Base-by-base conservation (phyloP, 1,284 basidiomycete species). In the Boletus mariae region DNA sequence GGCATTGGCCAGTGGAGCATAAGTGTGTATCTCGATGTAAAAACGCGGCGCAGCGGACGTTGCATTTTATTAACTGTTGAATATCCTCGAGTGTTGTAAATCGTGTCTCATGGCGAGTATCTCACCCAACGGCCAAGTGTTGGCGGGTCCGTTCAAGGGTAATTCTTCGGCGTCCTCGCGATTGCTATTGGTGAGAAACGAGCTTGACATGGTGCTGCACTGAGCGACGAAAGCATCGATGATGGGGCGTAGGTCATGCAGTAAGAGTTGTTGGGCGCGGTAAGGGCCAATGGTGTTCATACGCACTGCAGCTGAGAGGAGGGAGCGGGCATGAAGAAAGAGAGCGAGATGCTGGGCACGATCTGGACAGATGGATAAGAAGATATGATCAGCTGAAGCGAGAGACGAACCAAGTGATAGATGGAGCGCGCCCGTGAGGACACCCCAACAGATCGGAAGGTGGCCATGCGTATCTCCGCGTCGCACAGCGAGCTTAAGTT, bases 41-140 rank as follows among this genome's bases (percentile, higher is more conserved):
- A 57, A 53, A 40, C 41, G 31, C 25, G 41, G 15, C 17, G 28
- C n/a, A 20, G 4, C 15, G 23, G 6, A 35, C 1, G 43, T 49
- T 5, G 28, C n/a, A 42, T 28, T 13, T 23, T 8, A 13, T 48
- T 40, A 90, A 72, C 88, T 91, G 71, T 99, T 99, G 79, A 99
- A 99, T 59, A 99, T 91, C 48, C 95, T 80, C 35, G 94, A 95
- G 73, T 98, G 96, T 68, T 97, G 89, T 63, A 94, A 74, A 73
- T 98, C 96, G 71, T 99, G 96, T 57, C 96, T 77, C 29, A 85
- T 83, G 41, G 90, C 85, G 17, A 98, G 75, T 42, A 98, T 90
- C 71, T 99, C 96, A n/a, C 94, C 95, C 13, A 99, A 70, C 0
- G 96, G 96, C 93, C 95, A 99, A 5, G 91, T 97, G 59, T 86